Conservation (phyloP, 108 stramenopile genomes). For the Mayamaea pseudoterrestris region DNA sequence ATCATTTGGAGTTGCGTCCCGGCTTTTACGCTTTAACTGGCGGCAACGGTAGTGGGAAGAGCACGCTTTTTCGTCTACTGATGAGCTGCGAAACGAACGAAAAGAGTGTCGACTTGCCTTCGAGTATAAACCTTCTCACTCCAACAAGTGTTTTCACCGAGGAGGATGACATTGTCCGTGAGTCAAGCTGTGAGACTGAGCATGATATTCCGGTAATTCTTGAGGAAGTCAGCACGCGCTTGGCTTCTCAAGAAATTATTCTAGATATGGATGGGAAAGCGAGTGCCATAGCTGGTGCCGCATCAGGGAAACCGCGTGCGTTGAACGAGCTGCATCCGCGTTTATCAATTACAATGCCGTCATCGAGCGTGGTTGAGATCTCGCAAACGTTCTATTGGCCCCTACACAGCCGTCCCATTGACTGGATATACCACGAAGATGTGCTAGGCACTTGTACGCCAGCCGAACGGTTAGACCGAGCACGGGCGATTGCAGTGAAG, state of each 20-base stretch:
- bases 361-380: slow-evolving; percentile 73
- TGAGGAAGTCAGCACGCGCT: not conserved
- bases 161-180: slow-evolving; percentile 27
- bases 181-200: slow-evolving; percentile 28
- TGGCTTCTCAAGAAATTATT: not conserved
- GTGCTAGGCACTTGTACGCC: slow-evolving; percentile 20
- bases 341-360: slow-evolving; percentile 69
- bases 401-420: slow-evolving; percentile 65
- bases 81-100: slow-evolving; percentile 76
- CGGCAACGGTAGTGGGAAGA: slow-evolving; percentile 49
- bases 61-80: slow-evolving; percentile 58
- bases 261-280: too few species aligned
- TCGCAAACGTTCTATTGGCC: slow-evolving; percentile 83
- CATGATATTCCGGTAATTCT: slow-evolving; percentile 5
- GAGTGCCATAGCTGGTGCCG: slow-evolving; percentile 20
- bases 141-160: slow-evolving; percentile 33
- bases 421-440: slow-evolving; percentile 73
- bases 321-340: slow-evolving; percentile 17
- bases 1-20: slow-evolving; percentile 52
- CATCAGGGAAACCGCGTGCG: not conserved
- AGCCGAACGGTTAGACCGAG: slow-evolving; percentile 16
- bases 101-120: slow-evolving; percentile 54
- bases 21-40: slow-evolving; percentile 60
- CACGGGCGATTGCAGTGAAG: slow-evolving; percentile 36
- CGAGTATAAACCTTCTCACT: slow-evolving; percentile 52